A percentile compares a stretch with the other conserved stretches of the same genome.
Conservation (phyloP, 2,329 filamentous ascomycete species). For the Alternaria sp. region DNA sequence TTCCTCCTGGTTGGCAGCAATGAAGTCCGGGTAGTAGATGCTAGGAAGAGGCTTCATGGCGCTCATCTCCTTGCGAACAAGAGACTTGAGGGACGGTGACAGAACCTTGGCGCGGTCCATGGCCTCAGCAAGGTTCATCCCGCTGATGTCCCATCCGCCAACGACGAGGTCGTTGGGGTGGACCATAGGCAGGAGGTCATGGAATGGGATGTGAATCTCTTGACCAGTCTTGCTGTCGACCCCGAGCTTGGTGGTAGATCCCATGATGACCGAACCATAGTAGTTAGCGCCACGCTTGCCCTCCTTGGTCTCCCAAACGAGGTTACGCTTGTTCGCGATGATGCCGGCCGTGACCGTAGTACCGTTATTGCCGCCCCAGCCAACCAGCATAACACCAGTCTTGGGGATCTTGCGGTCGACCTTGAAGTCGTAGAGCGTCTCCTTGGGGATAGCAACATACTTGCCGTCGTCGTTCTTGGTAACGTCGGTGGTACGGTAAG, state of each 20-base stretch:
- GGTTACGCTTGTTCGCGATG: constrained; percentile 86
- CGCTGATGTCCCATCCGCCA: constrained; percentile 97
- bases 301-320: constrained; percentile 94
- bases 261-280: constrained; percentile 97
- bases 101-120: constrained; percentile 97
- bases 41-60: constrained; percentile 87
- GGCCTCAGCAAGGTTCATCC: constrained; percentile 83
- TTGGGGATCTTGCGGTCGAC: constrained; percentile 92
- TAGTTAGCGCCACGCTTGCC: constrained; percentile 88
- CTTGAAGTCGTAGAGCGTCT: constrained; percentile 96
- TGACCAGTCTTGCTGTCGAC: constrained; percentile 80
- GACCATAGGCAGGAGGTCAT: constrained; percentile 92
- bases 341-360: constrained; percentile 97
- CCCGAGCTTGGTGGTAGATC: constrained; percentile 95
- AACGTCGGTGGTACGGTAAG: constrained; percentile 92
- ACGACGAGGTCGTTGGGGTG: constrained; percentile 95
- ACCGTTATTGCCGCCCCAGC: constrained; percentile 98
- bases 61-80: constrained; percentile 92
- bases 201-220: constrained; percentile 97
- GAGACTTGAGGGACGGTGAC: constrained; percentile 89
- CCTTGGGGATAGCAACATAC: constrained; percentile 82
- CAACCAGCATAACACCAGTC: constrained; percentile 96
- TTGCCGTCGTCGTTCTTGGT: constrained; percentile 74
- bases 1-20: constrained; percentile 96
- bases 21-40: constrained; percentile 99